Percentiles rank a stretch among this genome's conserved stretches.
Conservation (phyloP, 2,329 filamentous ascomycete genomes). For the Fusarium newnesense region DNA sequence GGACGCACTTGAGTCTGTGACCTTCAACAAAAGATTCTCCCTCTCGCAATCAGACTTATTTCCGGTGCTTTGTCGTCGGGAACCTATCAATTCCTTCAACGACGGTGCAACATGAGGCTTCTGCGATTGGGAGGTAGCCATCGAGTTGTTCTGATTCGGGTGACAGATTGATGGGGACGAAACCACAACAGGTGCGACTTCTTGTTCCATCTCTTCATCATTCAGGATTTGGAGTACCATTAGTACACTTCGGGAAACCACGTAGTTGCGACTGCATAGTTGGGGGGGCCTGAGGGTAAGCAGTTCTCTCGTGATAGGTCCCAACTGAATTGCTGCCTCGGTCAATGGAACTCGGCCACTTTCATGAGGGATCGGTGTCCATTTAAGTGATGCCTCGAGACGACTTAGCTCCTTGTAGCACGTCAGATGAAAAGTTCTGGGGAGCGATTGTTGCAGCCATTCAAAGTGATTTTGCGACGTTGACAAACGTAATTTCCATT, state of each 20-base stretch:
- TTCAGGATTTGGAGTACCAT: constrained; percentile 20
- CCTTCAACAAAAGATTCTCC: constrained; percentile 18
- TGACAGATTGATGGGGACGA: neutral
- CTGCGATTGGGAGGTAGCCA: neutral
- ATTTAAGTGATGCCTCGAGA: constrained; percentile 39
- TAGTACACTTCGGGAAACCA: neutral
- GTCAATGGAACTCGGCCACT: constrained; percentile 1
- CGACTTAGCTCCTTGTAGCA: neutral
- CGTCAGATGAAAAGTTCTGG: constrained; percentile 4
- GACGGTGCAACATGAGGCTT: neutral
- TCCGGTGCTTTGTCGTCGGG: neutral
- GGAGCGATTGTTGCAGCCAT: constrained; percentile 34
- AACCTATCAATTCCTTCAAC: constrained; percentile 5
- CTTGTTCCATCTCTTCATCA: constrained; percentile 41
- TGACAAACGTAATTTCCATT: constrained; percentile 36
- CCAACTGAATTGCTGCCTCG: constrained; percentile 27
- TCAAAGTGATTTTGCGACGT: constrained; percentile 40
- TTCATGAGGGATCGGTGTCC: constrained; percentile 35
- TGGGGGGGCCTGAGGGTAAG: constrained; percentile 14
- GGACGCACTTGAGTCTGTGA: constrained; percentile 38
- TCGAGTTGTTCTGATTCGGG: too few species aligned
- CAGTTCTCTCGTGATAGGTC: constrained; percentile 7
- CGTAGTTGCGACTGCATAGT: constrained; percentile 33
- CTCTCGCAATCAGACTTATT: neutral
- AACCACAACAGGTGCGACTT: neutral